Evolutionary conservation across 345 rosid species (phyloP).

Genomic region (Brassica incana): DNA sequence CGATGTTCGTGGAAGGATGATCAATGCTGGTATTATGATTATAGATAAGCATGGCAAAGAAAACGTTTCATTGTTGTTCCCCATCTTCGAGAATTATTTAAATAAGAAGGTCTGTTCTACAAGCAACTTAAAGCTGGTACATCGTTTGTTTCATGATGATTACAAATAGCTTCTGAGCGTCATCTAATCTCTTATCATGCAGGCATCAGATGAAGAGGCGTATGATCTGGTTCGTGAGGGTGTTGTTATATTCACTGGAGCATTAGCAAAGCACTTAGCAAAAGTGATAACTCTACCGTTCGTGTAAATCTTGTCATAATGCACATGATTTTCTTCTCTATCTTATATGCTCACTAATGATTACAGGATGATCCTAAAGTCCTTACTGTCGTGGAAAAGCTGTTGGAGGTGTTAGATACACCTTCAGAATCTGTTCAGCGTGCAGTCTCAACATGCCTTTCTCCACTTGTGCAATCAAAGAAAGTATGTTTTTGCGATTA

Average conservation of each 20-base stretch:
- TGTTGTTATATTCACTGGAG: conserved; percentile 95
- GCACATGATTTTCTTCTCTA: conserved; percentile 9
- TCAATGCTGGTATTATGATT: conserved; percentile 90
- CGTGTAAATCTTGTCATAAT: not conserved
- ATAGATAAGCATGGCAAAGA: conserved; percentile 92
- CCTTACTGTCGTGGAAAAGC: conserved; percentile 84
- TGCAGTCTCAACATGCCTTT: conserved; percentile 84
- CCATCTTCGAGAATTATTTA: conserved; percentile 90
- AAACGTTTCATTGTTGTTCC: conserved; percentile 86
- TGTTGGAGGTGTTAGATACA: conserved; percentile 93
- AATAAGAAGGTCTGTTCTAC: conserved; percentile 73
- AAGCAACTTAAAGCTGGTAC: conserved; percentile 12
- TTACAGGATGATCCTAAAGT: conserved; percentile 96
- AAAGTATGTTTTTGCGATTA: conserved; percentile 53
- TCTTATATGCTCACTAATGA: conserved; percentile 28
- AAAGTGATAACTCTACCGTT: conserved; percentile 50
- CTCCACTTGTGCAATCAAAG: conserved; percentile 85
- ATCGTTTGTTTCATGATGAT: conserved; percentile 5
- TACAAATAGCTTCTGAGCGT: not conserved
- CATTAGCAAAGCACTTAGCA: conserved; percentile 85
- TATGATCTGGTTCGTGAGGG: conserved; percentile 98
- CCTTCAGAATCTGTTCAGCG: conserved; percentile 99
- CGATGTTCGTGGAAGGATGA: conserved; percentile 99
- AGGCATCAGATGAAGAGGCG: conserved; percentile 91
- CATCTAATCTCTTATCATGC: conserved; percentile 34